These are phyloP conservation scores for Volvariella volvacea DNA, from an alignment of 1,284 basidiomycete species.

Conservation along the genomic window DNA sequence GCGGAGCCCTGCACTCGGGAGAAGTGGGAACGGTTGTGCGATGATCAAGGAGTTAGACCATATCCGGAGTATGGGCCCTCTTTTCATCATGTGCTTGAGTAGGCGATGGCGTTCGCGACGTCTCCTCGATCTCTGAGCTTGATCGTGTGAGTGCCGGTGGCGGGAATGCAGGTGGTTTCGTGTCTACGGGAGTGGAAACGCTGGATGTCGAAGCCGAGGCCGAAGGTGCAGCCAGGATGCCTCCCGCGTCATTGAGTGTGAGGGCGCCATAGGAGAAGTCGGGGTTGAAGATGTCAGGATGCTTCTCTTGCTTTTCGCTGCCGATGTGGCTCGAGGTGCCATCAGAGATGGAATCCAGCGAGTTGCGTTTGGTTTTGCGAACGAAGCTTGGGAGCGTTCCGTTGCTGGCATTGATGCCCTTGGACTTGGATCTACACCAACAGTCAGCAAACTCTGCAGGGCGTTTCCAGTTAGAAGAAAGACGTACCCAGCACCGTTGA, in stretches of 20 bases:
- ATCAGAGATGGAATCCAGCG: slow-evolving; percentile 33
- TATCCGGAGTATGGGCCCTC: background rate
- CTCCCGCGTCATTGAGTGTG: slow-evolving; percentile 28
- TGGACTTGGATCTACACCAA: slow-evolving; percentile 19
- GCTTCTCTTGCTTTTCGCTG: slow-evolving; percentile 23
- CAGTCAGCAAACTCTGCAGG: background rate
- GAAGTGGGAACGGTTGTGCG: no score
- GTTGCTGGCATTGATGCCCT: slow-evolving; percentile 10
- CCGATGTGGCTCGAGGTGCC: slow-evolving; percentile 13
- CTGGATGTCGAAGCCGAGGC: slow-evolving; percentile 20
- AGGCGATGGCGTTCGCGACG: background rate
- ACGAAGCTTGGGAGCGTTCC: slow-evolving; percentile 13
- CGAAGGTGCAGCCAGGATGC: slow-evolving; percentile 28
- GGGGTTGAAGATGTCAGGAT: slow-evolving; percentile 14
- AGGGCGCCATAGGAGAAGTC: slow-evolving; percentile 28
- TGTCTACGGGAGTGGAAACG: slow-evolving; percentile 7
- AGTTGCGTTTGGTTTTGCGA: slow-evolving; percentile 10
- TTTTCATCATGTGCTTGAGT: background rate
- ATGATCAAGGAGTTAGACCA: background rate
- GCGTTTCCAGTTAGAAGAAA: background rate
- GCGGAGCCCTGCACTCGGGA: no score
- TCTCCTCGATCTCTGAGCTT: slow-evolving; percentile 6
- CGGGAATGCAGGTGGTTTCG: slow-evolving; percentile 9
- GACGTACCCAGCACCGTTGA: slow-evolving; percentile 29
- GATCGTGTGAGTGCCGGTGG: slow-evolving; percentile 14